Conservation (phyloP, 106 monocot species). For the Allium fistulosum region DNA sequence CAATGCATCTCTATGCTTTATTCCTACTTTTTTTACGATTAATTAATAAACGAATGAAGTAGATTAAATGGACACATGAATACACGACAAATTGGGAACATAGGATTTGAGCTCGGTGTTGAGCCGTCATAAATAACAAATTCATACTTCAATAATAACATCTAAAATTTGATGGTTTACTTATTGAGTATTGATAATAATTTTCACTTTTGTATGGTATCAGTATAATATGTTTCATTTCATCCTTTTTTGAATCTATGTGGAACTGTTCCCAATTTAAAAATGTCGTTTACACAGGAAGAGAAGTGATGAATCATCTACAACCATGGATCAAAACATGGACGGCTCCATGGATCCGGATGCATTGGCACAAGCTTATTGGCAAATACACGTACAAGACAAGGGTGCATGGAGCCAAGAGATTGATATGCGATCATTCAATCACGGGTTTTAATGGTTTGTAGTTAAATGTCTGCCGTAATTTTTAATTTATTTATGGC, state of each 20-base stretch:
- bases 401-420: slow-evolving; percentile 65
- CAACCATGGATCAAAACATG: slow-evolving; percentile 7
- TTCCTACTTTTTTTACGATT: no score
- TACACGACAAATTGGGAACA: no score
- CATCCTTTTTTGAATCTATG: no score
- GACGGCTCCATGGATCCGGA: slow-evolving; percentile 38
- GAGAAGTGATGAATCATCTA: neutral
- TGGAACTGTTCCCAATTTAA: no score
- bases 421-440: slow-evolving; percentile 35
- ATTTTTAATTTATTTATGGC: no score
- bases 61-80: no score
- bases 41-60: no score
- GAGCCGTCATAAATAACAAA: no score
- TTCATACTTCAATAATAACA: no score
- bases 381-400: slow-evolving; percentile 52
- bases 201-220: neutral
- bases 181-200: neutral
- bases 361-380: slow-evolving; percentile 53
- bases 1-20: no score
- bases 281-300: neutral
- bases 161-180: no score
- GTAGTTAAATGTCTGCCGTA: neutral
- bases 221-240: neutral
- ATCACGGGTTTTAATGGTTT: slow-evolving; percentile 4
- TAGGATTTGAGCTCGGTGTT: no score